Percentiles rank a stretch among this genome's conserved stretches.
Conservation (phyloP, 2,329 filamentous ascomycete genomes). For the Neoascochyta sp. region DNA sequence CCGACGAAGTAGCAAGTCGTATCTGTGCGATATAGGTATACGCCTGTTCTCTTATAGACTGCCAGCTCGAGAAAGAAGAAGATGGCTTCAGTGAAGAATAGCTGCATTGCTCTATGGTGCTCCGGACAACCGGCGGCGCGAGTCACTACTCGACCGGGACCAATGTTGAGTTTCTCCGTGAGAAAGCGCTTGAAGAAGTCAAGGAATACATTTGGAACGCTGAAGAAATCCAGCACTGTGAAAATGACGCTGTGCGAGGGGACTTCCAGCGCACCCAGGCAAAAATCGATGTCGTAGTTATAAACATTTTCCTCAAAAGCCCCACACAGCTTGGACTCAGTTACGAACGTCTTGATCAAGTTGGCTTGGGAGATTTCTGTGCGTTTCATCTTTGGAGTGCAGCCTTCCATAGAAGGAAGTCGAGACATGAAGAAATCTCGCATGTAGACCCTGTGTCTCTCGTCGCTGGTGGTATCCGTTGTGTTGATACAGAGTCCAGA, state of each 20-base stretch:
- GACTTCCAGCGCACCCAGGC: constrained; percentile 56
- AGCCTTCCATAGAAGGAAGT: constrained; percentile 14
- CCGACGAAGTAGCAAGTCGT: constrained; percentile 26
- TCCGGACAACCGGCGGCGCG: constrained; percentile 21
- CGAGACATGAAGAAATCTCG: constrained; percentile 25
- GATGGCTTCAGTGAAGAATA: constrained; percentile 25
- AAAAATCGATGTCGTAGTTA: constrained; percentile 19
- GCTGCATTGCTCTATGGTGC: constrained; percentile 19
- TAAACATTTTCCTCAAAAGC: constrained; percentile 15
- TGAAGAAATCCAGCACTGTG: constrained; percentile 55
- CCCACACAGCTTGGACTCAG: constrained; percentile 19
- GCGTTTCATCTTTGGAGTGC: constrained; percentile 4
- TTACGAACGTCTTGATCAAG: constrained; percentile 24
- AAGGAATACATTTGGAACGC: constrained; percentile 55
- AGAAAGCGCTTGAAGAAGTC: constrained; percentile 56
- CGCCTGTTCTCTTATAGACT: constrained; percentile 13
- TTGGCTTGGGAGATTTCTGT: constrained; percentile 15
- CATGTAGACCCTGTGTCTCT: constrained; percentile 14
- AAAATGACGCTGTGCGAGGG: constrained; percentile 58
- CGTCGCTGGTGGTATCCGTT: constrained; percentile 8
- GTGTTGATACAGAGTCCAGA: not conserved
- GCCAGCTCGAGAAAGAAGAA: constrained; percentile 29
- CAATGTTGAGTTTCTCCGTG: constrained; percentile 20
- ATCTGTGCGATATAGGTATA: constrained; percentile 21
- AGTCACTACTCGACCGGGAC: constrained; percentile 15